Base-by-base conservation (phyloP, 495 filamentous ascomycete genomes). In the Lasiosphaeris hirsuta region DNA sequence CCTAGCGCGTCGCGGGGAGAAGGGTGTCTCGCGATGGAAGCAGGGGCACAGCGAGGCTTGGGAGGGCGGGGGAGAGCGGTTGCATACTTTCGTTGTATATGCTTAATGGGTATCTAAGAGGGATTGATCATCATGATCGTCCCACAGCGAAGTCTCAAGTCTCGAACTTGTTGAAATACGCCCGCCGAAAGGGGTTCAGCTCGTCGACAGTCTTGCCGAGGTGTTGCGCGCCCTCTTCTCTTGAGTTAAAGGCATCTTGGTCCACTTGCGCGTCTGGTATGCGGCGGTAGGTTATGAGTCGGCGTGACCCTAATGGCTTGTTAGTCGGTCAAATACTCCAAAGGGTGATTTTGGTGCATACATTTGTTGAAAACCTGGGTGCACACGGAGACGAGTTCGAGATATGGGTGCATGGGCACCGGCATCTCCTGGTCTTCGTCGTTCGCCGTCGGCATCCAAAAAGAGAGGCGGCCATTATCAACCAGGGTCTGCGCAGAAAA, bases 361-460 rank as follows among this genome's bases (percentile, higher is more conserved):
- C 92, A 99, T 69, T 89, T 92, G 62, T 87, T 89, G 60, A 99
- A 99, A 3, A 78, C 68, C 69, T 98, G 94, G 37, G 88, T 85
- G 63, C 90, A 95, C 33, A 92, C 84, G 51, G 79, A 84, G 34
- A 92, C 75, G n/a, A 94, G 68, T 66, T 90, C 81, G 18, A 99
- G 69, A 45, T 84, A 82, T 5, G 87, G 86, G 69, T 97, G 90
- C 50, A 76, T 81, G 1, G 94, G 94, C 13, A 95, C 80, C 0
- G 82, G 75, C 7, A 96, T 81, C 63, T 92, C 88, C 9, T 82
- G 76, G 43, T 81, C 76, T 50, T 81, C 82, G 50, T 94, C 90
- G 66, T 90, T 93, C 0, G 90, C 84, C 1, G 92, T 96, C 0
- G 94, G 94, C 92, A 97, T 97, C 94, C 94, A 99, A 78, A 99